A percentile compares a stretch with the other conserved stretches of the same genome.
Conservation (phyloP, 2,329 filamentous ascomycete species). For the Whalleya microplaca region DNA sequence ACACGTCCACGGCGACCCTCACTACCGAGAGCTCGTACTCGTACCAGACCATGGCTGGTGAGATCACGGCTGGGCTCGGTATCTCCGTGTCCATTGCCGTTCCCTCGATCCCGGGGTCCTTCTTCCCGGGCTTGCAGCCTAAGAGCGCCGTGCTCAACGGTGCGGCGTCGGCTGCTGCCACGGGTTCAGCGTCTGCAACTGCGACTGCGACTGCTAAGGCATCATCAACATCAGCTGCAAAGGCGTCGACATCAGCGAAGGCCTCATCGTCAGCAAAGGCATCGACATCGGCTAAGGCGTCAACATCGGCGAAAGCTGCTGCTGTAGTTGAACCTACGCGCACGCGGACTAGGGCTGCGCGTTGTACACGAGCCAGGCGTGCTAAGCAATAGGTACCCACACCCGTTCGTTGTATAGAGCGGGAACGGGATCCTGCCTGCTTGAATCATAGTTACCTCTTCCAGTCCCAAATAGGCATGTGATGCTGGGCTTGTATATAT, state of each 20-base stretch:
- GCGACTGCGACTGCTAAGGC: neutral
- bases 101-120: constrained; percentile 21
- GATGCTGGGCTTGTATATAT: too few species aligned
- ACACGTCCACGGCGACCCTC: constrained; percentile 23
- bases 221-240: too few species aligned
- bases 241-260: too few species aligned
- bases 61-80: constrained; percentile 22
- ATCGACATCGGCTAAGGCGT: too few species aligned
- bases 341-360: too few species aligned
- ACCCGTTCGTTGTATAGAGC: neutral
- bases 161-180: neutral
- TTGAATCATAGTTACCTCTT: too few species aligned
- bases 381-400: too few species aligned
- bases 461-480: too few species aligned
- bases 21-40: constrained; percentile 19
- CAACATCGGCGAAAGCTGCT: too few species aligned
- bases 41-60: constrained; percentile 27
- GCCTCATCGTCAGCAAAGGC: too few species aligned
- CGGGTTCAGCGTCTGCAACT: neutral
- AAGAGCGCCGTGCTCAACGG: constrained; percentile 17
- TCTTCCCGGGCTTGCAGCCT: constrained; percentile 12
- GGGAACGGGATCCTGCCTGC: neutral
- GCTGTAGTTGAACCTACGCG: too few species aligned
- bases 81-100: constrained; percentile 23
- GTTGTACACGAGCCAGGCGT: too few species aligned